These are phyloP conservation scores for Ceratobasidium sp. DNA, from an alignment of 1,284 basidiomycete species.

Conservation along the genomic window DNA sequence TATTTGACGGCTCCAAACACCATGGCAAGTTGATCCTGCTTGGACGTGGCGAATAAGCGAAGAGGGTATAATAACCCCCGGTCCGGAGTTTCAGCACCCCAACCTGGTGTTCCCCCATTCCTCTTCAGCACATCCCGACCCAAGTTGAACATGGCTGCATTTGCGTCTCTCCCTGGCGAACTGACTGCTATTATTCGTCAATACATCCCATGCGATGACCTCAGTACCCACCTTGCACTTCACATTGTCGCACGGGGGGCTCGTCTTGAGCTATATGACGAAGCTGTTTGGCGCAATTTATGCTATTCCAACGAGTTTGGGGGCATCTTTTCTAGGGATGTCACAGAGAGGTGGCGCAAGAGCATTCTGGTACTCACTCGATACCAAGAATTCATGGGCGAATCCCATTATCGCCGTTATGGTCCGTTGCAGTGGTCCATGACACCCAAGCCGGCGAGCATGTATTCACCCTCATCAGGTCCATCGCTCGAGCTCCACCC, in stretches of 20 bases:
- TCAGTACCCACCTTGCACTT: conserved; percentile 34
- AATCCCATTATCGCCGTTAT: conserved; percentile 29
- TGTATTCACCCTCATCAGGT: background rate
- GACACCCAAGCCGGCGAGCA: background rate
- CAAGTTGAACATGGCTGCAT: conserved; percentile 29
- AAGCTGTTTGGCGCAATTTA: conserved; percentile 27
- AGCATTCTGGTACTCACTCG: conserved; percentile 27
- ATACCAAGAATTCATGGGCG: conserved; percentile 29
- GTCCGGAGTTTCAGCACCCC: conserved; percentile 30
- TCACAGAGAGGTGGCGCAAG: conserved; percentile 33
- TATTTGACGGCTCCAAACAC: background rate
- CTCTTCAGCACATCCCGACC: conserved; percentile 19
- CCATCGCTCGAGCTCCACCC: conserved; percentile 33
- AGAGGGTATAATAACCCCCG: conserved; percentile 29
- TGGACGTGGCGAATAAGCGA: conserved; percentile 14
- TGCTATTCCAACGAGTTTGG: conserved; percentile 34
- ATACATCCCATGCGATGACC: conserved; percentile 20
- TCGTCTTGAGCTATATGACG: conserved; percentile 27
- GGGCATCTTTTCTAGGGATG: conserved; percentile 29
- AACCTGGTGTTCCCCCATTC: conserved; percentile 34
- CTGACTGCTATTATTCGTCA: conserved; percentile 30
- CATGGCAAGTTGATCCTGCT: conserved; percentile 2
- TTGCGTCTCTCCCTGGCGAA: conserved; percentile 33
- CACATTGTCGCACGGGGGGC: conserved; percentile 26
- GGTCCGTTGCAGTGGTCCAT: conserved; percentile 28